A percentile compares a stretch with the other conserved stretches of the same genome.
phyloP scores from a whole-genome alignment of 2,329 filamentous ascomycete genomes.

The Furcasterigmium sp. region DNA sequence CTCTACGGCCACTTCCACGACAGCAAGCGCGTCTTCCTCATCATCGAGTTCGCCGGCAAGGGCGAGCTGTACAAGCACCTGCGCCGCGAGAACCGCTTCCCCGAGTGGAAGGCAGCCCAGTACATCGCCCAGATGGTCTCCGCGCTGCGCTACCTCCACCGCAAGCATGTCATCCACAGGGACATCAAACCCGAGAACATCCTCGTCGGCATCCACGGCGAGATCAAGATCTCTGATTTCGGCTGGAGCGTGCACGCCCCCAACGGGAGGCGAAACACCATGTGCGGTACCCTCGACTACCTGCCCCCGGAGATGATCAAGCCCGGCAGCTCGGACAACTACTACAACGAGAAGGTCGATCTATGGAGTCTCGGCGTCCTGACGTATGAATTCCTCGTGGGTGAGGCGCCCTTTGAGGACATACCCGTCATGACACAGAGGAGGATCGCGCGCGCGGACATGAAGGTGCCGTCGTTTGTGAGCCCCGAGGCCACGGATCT shows the following conservation, averaged over 20 bases:
- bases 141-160: constrained; percentile 83
- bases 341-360: constrained; percentile 92
- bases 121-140: constrained; percentile 91
- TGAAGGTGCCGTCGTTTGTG: constrained; percentile 87
- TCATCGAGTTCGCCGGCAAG: constrained; percentile 80
- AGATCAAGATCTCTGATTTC: constrained; percentile 98
- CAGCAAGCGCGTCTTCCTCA: constrained; percentile 80
- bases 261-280: constrained; percentile 86
- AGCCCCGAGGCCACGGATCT: constrained; percentile 86
- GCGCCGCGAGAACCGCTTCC: constrained; percentile 71
- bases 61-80: constrained; percentile 87
- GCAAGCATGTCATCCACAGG: constrained; percentile 94
- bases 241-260: constrained; percentile 98
- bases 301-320: constrained; percentile 97
- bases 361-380: constrained; percentile 93
- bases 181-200: constrained; percentile 99
- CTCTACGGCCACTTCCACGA: constrained; percentile 88
- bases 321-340: constrained; percentile 74
- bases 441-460: constrained; percentile 82
- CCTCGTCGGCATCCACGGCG: constrained; percentile 88
- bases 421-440: constrained; percentile 90
- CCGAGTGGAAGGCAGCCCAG: constrained; percentile 80
- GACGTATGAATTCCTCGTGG: constrained; percentile 93
- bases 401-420: constrained; percentile 95
- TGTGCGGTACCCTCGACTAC: constrained; percentile 97